Percentiles rank a stretch among this genome's conserved stretches.
Evolutionary conservation across 768 basidiomycete genomes (phyloP).

Genomic region (Termitomyces heimii): DNA sequence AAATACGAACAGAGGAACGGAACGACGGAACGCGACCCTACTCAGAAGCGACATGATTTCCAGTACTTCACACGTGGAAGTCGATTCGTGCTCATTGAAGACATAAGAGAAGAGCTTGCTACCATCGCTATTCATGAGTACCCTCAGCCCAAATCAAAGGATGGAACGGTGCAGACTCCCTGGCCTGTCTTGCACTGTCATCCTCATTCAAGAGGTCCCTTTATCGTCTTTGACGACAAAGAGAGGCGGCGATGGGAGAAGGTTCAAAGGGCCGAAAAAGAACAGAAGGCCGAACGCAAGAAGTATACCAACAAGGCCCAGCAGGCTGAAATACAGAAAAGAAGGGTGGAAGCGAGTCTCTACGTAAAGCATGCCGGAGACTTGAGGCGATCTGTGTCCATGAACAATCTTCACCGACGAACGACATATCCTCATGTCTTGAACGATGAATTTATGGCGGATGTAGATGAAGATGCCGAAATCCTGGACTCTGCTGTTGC

Average conservation of each 20-base stretch:
- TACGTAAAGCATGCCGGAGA: constrained; percentile 35
- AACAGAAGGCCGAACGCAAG: constrained; percentile 34
- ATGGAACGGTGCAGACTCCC: constrained; percentile 42
- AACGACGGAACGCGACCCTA: constrained; percentile 87
- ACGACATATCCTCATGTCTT: constrained; percentile 25
- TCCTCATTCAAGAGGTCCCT: constrained; percentile 67
- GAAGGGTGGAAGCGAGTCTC: constrained; percentile 30
- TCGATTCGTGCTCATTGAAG: constrained; percentile 89
- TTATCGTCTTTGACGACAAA: constrained; percentile 67
- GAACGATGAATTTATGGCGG: constrained; percentile 23
- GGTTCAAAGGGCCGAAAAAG: constrained; percentile 38
- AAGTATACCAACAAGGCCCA: constrained; percentile 25
- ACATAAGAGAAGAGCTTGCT: constrained; percentile 75
- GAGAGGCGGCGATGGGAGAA: constrained; percentile 67
- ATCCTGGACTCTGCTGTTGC: constrained; percentile 54
- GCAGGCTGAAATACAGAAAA: constrained; percentile 29
- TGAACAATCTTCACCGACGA: constrained; percentile 68
- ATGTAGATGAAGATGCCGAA: constrained; percentile 38
- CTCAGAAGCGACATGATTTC: constrained; percentile 81
- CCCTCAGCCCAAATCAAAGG: constrained; percentile 43
- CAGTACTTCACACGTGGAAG: constrained; percentile 75
- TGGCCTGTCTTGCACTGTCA: constrained; percentile 88
- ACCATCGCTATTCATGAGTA: constrained; percentile 87
- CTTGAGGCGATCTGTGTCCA: constrained; percentile 67
- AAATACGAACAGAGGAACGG: constrained; percentile 85